Evolutionary conservation across 176 grass and related monocot genomes (phyloP).

Genomic region (Dactylis glomerata): DNA sequence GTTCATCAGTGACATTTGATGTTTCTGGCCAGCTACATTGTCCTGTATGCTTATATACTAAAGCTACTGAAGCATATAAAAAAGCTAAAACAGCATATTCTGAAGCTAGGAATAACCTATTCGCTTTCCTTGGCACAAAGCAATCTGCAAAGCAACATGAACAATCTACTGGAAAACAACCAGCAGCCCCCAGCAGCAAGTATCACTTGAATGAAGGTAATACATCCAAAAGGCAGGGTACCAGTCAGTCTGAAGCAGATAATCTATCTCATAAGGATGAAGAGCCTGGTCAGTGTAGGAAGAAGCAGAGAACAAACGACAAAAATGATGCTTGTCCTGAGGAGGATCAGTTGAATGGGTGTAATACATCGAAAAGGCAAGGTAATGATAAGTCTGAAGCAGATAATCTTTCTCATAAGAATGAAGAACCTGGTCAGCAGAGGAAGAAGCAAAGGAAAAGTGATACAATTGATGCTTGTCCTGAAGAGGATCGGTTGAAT

Average conservation of each 20-base stretch:
- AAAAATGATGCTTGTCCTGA: neutral
- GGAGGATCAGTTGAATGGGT: slow-evolving; percentile 29
- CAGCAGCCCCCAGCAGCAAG: neutral
- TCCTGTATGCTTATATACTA: slow-evolving; percentile 41
- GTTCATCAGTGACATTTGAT: neutral
- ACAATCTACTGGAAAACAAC: slow-evolving; percentile 1
- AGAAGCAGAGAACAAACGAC: slow-evolving; percentile 28
- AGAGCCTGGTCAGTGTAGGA: neutral
- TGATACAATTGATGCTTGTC: neutral
- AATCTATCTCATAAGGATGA: slow-evolving; percentile 1
- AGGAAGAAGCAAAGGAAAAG: neutral
- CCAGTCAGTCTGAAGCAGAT: neutral
- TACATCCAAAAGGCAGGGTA: slow-evolving; percentile 3
- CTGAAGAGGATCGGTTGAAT: neutral
- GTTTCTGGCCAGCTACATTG: slow-evolving; percentile 34
- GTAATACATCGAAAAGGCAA: slow-evolving; percentile 17
- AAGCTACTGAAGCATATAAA: slow-evolving; percentile 39
- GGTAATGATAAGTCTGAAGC: neutral
- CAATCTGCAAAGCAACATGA: neutral
- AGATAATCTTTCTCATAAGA: slow-evolving; percentile 1
- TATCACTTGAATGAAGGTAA: slow-evolving; percentile 30
- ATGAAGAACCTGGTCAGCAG: slow-evolving; percentile 11
- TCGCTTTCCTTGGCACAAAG: slow-evolving; percentile 20
- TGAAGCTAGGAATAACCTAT: slow-evolving; percentile 31
- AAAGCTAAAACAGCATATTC: slow-evolving; percentile 30